These are phyloP conservation scores for Talaromyces sp. DNA, from an alignment of 2,329 filamentous ascomycete genomes.

Conservation along the genomic window DNA sequence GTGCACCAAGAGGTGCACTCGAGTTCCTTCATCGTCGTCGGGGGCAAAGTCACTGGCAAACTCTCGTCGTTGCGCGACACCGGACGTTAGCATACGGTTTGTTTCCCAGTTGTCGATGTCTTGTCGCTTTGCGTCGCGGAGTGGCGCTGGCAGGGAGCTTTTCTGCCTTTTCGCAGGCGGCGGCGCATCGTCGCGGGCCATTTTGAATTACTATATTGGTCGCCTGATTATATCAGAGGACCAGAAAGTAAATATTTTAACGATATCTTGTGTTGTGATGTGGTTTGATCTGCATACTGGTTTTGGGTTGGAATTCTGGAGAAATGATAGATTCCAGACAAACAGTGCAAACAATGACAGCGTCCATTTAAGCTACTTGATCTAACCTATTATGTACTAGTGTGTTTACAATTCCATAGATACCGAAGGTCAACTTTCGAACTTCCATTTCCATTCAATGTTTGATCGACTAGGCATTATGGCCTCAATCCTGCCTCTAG, in stretches of 20 bases:
- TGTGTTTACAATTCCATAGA: background rate
- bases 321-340: constrained; percentile 14
- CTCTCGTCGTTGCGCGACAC: constrained; percentile 85
- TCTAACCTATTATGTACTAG: background rate
- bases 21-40: constrained; percentile 78
- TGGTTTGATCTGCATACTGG: background rate
- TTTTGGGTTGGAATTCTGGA: background rate
- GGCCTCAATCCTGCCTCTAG: background rate
- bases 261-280: background rate
- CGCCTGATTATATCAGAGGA: background rate
- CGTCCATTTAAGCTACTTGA: background rate
- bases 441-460: too few species aligned
- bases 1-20: constrained; percentile 88
- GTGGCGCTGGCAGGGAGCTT: constrained; percentile 35
- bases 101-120: constrained; percentile 99
- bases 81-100: constrained; percentile 95
- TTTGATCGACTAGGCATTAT: background rate
- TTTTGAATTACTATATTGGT: constrained; percentile 20
- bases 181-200: constrained; percentile 36
- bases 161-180: constrained; percentile 43
- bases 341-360: constrained; percentile 22
- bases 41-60: constrained; percentile 80
- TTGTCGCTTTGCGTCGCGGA: constrained; percentile 65
- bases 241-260: background rate
- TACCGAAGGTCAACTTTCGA: too few species aligned